A percentile compares a stretch with the other conserved stretches of the same genome.
Evolutionary conservation across 192 early-diverging fungal species (phyloP).

Genomic region (Coemansia sp.): DNA sequence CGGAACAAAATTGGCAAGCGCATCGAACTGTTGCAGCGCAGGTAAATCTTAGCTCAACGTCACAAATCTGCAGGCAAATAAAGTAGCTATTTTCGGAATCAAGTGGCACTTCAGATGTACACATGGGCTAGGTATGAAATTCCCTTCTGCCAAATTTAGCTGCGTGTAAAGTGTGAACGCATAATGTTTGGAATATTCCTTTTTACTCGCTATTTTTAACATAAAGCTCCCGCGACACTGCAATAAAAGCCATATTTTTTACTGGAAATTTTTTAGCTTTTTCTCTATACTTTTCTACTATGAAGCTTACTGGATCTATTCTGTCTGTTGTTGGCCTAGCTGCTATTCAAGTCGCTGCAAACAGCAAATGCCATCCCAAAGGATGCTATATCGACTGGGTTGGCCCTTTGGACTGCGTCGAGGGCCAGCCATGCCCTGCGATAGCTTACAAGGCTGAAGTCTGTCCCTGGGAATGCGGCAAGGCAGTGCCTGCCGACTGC

Average conservation of each 20-base stretch:
- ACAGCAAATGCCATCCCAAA: slow-evolving; percentile 22
- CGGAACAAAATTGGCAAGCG: slow-evolving; percentile 1
- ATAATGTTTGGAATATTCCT: neutral
- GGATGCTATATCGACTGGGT: slow-evolving; percentile 30
- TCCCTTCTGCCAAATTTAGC: no score
- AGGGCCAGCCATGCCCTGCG: slow-evolving; percentile 19
- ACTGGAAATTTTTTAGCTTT: neutral
- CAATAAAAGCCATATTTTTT: neutral
- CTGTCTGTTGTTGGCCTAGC: slow-evolving; percentile 3
- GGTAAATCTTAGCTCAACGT: neutral
- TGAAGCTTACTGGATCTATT: slow-evolving; percentile 12
- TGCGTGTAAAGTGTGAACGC: no score
- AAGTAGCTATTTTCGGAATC: neutral
- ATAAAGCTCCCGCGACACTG: neutral
- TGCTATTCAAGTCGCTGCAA: slow-evolving; percentile 17
- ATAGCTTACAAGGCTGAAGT: slow-evolving; percentile 17
- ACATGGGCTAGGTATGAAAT: no score
- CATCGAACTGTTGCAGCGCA: neutral
- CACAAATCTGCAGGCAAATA: slow-evolving; percentile 3
- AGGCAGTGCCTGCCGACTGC: slow-evolving; percentile 21
- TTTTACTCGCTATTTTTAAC: neutral
- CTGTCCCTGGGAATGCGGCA: slow-evolving; percentile 43
- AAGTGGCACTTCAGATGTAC: no score
- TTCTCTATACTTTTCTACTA: neutral
- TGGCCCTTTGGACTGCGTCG: slow-evolving; percentile 6